Evolutionary conservation across 1,284 basidiomycete genomes (phyloP).

Genomic region (Rugosomyces carneus): DNA sequence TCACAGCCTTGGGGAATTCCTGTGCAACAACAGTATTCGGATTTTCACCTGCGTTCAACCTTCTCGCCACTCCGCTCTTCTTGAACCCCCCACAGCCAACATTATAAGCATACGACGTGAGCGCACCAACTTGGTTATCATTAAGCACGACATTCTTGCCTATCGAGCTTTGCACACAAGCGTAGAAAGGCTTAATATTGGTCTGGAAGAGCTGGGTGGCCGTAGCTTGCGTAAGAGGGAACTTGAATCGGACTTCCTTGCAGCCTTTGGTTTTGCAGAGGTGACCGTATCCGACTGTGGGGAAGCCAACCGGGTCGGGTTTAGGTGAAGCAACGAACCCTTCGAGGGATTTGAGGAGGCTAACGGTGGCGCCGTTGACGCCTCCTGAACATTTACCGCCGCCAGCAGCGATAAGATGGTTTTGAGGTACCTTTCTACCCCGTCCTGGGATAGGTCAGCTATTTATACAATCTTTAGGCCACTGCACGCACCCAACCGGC

Average conservation of each 20-base stretch:
- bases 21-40: conserved; percentile 18
- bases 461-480: too few relatives aligned
- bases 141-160: conserved; percentile 13
- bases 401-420: not conserved
- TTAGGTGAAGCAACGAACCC: conserved; percentile 13
- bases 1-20: conserved; percentile 18
- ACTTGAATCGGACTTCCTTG: conserved; percentile 14
- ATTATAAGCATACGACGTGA: conserved; percentile 16
- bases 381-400: conserved; percentile 8
- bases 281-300: conserved; percentile 18
- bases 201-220: conserved; percentile 12
- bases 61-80: conserved; percentile 15
- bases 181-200: conserved; percentile 13
- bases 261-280: conserved; percentile 13
- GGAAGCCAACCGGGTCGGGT: conserved; percentile 18
- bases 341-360: conserved; percentile 17
- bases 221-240: conserved; percentile 12
- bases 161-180: conserved; percentile 14
- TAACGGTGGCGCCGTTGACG: conserved; percentile 15
- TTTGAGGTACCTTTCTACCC: not conserved
- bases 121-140: conserved; percentile 17
- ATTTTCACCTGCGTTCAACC: conserved; percentile 17
- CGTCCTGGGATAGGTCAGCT: too few relatives aligned
- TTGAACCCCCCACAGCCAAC: conserved; percentile 14
- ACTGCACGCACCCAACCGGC: too few relatives aligned